Evolutionary conservation across 1,284 basidiomycete species (phyloP).

Genomic region (Microbotryum silenes-acaulis): DNA sequence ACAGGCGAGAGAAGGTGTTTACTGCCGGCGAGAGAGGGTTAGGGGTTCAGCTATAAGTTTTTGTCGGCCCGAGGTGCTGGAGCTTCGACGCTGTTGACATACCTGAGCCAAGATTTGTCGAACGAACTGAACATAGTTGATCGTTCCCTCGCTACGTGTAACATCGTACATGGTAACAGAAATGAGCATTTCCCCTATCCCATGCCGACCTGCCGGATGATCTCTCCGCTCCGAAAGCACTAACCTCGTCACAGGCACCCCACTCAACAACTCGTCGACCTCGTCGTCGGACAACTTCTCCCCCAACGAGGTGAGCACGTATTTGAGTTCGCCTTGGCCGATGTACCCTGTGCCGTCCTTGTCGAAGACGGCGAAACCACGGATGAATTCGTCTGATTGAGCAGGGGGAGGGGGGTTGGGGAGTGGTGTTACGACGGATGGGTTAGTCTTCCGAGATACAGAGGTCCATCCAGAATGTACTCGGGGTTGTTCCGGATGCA

Average conservation of each 20-base stretch:
- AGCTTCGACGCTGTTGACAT: neutral
- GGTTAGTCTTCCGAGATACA: neutral
- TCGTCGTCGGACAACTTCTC: conserved; percentile 98
- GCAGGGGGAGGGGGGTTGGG: neutral
- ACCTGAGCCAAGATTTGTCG: conserved; percentile 76
- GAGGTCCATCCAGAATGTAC: too few species aligned
- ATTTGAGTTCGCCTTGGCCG: conserved; percentile 81
- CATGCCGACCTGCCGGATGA: conserved; percentile 35
- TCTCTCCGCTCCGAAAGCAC: conserved; percentile 39
- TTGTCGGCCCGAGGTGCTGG: neutral
- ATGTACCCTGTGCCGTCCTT: conserved; percentile 97
- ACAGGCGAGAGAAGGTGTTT: too few species aligned
- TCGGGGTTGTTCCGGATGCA: too few species aligned
- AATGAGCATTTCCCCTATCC: conserved; percentile 18
- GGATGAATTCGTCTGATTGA: conserved; percentile 90
- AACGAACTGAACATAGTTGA: conserved; percentile 95
- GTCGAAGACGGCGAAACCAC: conserved; percentile 98
- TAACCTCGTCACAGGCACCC: conserved; percentile 76
- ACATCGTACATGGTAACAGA: neutral
- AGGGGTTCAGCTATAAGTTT: neutral
- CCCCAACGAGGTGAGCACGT: conserved; percentile 89
- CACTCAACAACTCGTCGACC: conserved; percentile 95
- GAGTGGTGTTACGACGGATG: neutral
- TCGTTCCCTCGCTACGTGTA: conserved; percentile 72
- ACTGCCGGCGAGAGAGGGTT: neutral